Percentiles rank a stretch among this genome's conserved stretches.
These are phyloP conservation scores for Magnusiomyces ingens DNA, from an alignment of 1,139 yeast species.

Conservation along the genomic window DNA sequence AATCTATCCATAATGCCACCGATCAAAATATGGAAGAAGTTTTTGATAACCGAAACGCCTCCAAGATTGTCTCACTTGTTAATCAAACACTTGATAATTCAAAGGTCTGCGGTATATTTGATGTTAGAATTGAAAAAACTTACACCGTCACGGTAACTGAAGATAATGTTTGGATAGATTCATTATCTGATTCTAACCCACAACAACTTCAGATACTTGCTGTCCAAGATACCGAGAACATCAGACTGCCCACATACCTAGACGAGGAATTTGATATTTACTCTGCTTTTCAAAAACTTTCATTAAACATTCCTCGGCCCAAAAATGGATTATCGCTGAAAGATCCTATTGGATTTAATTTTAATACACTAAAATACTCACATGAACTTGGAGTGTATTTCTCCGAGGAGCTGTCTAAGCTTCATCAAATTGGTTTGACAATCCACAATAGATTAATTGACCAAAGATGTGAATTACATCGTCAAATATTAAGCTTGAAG, in stretches of 20 bases:
- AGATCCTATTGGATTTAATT: conserved; percentile 12
- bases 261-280: conserved; percentile 5
- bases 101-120: not conserved
- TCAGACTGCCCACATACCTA: conserved; percentile 2
- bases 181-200: not conserved
- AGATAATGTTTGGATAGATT: conserved; percentile 4
- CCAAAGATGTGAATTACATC: conserved; percentile 33
- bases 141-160: conserved; percentile 4
- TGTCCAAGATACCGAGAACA: not conserved
- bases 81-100: not conserved
- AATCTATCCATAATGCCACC: conserved; percentile 22
- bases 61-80: conserved; percentile 2
- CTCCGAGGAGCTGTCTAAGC: conserved; percentile 22
- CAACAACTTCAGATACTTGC: not conserved
- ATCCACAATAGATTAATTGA: conserved; percentile 31
- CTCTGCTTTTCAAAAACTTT: conserved; percentile 1
- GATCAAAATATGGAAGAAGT: not conserved
- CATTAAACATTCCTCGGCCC: conserved; percentile 2
- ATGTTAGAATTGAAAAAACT: not conserved
- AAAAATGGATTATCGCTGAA: conserved; percentile 9
- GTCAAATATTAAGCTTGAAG: conserved; percentile 31
- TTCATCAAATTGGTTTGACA: conserved; percentile 30
- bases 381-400: conserved; percentile 22
- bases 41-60: not conserved
- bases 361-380: conserved; percentile 24